Evolutionary conservation across 2,329 filamentous ascomycete genomes (phyloP).

Genomic region (Huntiella moniliformis): DNA sequence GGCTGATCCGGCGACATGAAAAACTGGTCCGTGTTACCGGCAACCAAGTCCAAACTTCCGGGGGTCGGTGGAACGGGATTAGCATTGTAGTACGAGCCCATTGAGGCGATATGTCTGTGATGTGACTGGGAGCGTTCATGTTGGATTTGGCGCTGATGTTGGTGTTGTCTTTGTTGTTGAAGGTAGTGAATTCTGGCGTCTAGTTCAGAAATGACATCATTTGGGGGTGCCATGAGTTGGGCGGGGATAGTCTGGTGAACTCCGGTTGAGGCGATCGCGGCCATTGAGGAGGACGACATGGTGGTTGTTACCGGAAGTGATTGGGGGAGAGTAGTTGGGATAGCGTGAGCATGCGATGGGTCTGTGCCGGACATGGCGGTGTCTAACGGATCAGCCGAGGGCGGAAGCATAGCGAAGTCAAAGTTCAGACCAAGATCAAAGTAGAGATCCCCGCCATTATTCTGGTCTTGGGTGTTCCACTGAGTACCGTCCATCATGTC

Average conservation of each 20-base stretch:
- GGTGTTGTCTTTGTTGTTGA: slow-evolving; percentile 43
- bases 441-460: slow-evolving; percentile 39
- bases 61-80: slow-evolving; percentile 56
- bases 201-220: slow-evolving; percentile 37
- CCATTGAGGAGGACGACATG: slow-evolving; percentile 20
- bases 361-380: slow-evolving; percentile 31
- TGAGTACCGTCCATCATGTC: slow-evolving; percentile 12
- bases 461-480: slow-evolving; percentile 39
- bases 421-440: slow-evolving; percentile 38
- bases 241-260: slow-evolving; percentile 28
- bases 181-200: slow-evolving; percentile 49
- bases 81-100: slow-evolving; percentile 33
- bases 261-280: slow-evolving; percentile 28
- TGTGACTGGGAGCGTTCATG: slow-evolving; percentile 34
- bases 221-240: slow-evolving; percentile 25
- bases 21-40: slow-evolving; percentile 32
- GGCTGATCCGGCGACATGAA: slow-evolving; percentile 39
- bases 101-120: slow-evolving; percentile 7
- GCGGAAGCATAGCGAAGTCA: slow-evolving; percentile 27
- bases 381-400: slow-evolving; percentile 25
- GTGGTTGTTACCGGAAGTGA: slow-evolving; percentile 17
- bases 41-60: slow-evolving; percentile 60
- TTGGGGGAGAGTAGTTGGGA: slow-evolving; percentile 2
- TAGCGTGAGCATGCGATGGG: slow-evolving; percentile 20
- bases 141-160: slow-evolving; percentile 38